These are phyloP conservation scores for Plasmodium fragile DNA, from an alignment of 169 alveolate genomes.

Conservation along the genomic window DNA sequence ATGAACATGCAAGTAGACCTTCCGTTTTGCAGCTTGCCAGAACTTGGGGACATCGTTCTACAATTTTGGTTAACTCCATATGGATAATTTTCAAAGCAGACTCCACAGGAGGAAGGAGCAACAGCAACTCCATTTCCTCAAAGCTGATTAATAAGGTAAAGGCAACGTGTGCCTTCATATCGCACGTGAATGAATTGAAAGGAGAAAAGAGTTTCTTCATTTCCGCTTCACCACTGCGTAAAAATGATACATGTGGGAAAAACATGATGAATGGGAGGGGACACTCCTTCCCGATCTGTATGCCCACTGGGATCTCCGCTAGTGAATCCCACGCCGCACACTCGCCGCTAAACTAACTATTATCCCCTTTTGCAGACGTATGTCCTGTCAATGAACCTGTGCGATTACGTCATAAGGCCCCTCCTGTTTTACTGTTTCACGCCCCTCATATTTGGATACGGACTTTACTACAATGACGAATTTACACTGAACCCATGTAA, in stretches of 20 bases:
- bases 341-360: background rate
- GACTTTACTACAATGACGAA: conserved; percentile 59
- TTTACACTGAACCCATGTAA: conserved; percentile 63
- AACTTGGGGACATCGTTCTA: too few relatives aligned
- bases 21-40: too few relatives aligned
- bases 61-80: too few relatives aligned
- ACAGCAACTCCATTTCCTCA: conserved; percentile 2
- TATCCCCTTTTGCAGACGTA: conserved; percentile 35
- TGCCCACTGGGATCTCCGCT: too few relatives aligned
- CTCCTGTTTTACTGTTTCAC: conserved; percentile 62
- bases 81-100: conserved; percentile 14
- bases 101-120: background rate
- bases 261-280: background rate
- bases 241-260: background rate
- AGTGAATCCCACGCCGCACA: background rate
- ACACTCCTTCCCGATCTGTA: background rate
- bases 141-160: conserved; percentile 32
- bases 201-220: background rate
- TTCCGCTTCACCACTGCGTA: background rate
- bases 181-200: background rate
- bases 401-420: conserved; percentile 65
- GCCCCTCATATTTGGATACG: conserved; percentile 73
- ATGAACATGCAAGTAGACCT: too few relatives aligned
- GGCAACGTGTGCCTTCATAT: background rate
- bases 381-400: conserved; percentile 7